A percentile compares a stretch with the other conserved stretches of the same genome.
phyloP scores from a whole-genome alignment of 1,284 basidiomycete genomes.

The Cryptococcus sp. region DNA sequence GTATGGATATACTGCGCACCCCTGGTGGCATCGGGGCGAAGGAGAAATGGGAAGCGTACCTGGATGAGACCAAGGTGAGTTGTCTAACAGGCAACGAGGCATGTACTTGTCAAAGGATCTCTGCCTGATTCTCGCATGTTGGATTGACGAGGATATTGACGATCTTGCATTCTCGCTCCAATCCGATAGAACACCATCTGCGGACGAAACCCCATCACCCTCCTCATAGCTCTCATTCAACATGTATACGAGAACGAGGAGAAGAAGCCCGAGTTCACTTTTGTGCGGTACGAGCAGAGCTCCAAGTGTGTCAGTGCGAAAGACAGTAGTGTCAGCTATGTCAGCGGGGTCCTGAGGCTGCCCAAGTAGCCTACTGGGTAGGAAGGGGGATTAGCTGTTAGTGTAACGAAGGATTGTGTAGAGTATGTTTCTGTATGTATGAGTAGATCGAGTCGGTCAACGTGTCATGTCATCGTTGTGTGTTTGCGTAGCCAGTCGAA shows the following conservation, averaged over 20 bases:
- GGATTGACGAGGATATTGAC: not conserved
- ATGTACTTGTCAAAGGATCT: not conserved
- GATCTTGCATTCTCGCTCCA: not conserved
- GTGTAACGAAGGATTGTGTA: not conserved
- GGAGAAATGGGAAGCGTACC: constrained; percentile 69
- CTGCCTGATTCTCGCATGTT: not conserved
- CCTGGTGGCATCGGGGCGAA: constrained; percentile 58
- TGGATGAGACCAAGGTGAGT: constrained; percentile 63
- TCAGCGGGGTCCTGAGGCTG: constrained; percentile 62
- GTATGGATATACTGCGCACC: constrained; percentile 38
- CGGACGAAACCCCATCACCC: constrained; percentile 91
- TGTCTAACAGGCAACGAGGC: not conserved
- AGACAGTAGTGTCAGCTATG: constrained; percentile 94
- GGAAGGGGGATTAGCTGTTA: not conserved
- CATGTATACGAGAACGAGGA: constrained; percentile 58
- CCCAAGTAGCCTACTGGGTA: constrained; percentile 13
- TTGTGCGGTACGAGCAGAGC: constrained; percentile 92
- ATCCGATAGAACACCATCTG: constrained; percentile 88
- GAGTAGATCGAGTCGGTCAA: not conserved
- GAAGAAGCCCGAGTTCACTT: constrained; percentile 56
- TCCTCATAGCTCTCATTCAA: constrained; percentile 76
- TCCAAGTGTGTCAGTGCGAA: constrained; percentile 66
- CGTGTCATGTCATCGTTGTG: not conserved
- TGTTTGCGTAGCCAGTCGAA: not conserved
- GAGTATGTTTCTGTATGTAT: not conserved